Evolutionary conservation across 768 basidiomycete genomes (phyloP).

Genomic region (Exsudoporus frostii): DNA sequence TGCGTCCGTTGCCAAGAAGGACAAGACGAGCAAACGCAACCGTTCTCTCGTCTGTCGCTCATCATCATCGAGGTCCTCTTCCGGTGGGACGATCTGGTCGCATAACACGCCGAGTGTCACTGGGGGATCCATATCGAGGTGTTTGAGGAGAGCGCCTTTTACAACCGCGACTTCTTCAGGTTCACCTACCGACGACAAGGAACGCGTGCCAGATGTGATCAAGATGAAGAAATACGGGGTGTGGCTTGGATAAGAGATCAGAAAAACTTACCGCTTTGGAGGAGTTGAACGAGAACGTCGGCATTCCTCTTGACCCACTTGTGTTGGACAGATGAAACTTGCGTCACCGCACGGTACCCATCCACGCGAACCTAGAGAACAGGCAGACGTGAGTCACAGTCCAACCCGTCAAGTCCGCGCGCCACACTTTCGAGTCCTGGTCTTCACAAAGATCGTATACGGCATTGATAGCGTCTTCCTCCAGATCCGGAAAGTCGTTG

Average conservation of each 20-base stretch:
- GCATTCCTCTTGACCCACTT: conserved; percentile 69
- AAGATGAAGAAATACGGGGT: conserved; percentile 12
- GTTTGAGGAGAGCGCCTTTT: conserved; percentile 54
- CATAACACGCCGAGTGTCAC: conserved; percentile 64
- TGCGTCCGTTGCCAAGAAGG: conserved; percentile 55
- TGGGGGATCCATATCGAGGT: conserved; percentile 60
- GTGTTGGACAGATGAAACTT: conserved; percentile 44
- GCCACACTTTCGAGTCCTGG: conserved; percentile 47
- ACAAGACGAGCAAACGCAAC: conserved; percentile 55
- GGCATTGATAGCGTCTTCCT: conserved; percentile 73
- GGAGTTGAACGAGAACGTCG: conserved; percentile 70
- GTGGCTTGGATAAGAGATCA: neutral
- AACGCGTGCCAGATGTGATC: conserved; percentile 14
- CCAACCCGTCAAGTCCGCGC: conserved; percentile 1
- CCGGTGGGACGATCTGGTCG: conserved; percentile 58
- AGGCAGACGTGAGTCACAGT: conserved; percentile 2
- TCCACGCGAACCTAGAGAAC: conserved; percentile 57
- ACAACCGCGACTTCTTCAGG: conserved; percentile 61
- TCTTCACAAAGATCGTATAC: conserved; percentile 79
- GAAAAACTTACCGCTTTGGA: conserved; percentile 62
- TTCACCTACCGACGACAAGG: conserved; percentile 48
- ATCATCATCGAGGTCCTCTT: conserved; percentile 53
- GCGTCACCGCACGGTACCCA: conserved; percentile 61
- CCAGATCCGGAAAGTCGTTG: conserved; percentile 66
- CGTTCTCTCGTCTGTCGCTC: conserved; percentile 55